Evolutionary conservation across 768 basidiomycete genomes (phyloP), one percentile per base, ranked within the genome.

Genomic region (Naganishia antarctica): DNA sequence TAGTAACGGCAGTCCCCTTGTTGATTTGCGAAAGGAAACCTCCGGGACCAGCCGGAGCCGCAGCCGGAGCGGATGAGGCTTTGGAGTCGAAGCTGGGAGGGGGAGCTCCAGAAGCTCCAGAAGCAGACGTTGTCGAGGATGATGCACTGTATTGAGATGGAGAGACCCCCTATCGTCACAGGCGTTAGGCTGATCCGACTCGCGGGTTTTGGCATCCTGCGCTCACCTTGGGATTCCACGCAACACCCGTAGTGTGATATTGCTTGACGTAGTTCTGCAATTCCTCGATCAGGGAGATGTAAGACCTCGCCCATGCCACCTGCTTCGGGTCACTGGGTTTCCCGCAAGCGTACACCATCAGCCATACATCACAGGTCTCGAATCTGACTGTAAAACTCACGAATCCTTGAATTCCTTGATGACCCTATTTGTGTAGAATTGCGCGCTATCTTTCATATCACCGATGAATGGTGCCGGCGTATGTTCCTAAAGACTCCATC

Each of bases 351-450:
- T n/a, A n/a, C n/a, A n/a, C n/a, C n/a, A n/a, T n/a, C n/a, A n/a
- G n/a, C n/a, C n/a, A n/a, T n/a, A n/a, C n/a, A n/a, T n/a, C n/a
- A n/a, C n/a, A n/a, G n/a, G n/a, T 41, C 13, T 16, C 11, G 45
- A 43, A 31, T n/a, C 18, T 8, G 21, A 12, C 21, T 61, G 12
- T 46, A 46, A 40, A 13, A 67, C 88, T 63, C 65, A 91, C 94
- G 90, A 90, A 7, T 90, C 89, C 76, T 91, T 98, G 82, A 83
- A 90, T 68, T 93, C 90, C 77, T 91, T 90, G 78, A 91, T 86
- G 48, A 98, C 83, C 64, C 86, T 85, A 78, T 96, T 90, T 1
- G 86, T 86, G 76, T 91, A 98, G 79, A 90, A 99, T 72, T 84
- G 82, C 12, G 87, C 84, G 3, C 89, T 84, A 26, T 97, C 91